Evolutionary conservation across 2,329 filamentous ascomycete genomes (phyloP), one percentile per base, ranked within the genome.

Genomic region (Hypoxylon sp.): DNA sequence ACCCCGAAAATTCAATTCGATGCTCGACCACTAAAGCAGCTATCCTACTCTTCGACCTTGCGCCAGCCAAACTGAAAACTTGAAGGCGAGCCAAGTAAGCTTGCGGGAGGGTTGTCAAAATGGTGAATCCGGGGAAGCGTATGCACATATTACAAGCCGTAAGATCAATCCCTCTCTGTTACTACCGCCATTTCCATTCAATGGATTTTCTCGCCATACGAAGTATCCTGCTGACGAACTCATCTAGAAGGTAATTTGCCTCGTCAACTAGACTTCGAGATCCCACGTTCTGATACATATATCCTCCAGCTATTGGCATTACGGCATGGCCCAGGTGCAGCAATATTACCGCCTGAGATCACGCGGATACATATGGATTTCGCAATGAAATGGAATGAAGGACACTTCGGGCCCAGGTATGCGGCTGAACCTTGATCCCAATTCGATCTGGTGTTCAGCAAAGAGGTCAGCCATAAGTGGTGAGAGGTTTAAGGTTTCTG

Each of bases 311-410:
- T 78, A 30, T 53, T 78, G 41, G 41, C 53, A 27, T 62, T 98
- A 79, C 89, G 91, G 77, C 84, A 91, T 77, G 96, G 95, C 63
- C 90, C 92, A 29, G 96, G 95, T 61, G 94, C 96, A 45, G 90
- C 92, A 19, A 83, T 93, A 70, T 84, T 99, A 23, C 93, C 95
- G 0, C 84, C 88, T 29, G 88, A 93, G 75, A 87, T 96, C 57
- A 89, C 90, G 47, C 85, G 88, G 76, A 90, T 96, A 82, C 88
- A 92, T 76, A 79, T 96, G 80, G 87, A 92, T 74, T 94, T 94
- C 77, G 88, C 89, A 52, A 75, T 77, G 48, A 85, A 81, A 70
- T 82, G 88, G 63, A 82, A 88, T 47, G 85, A 87, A 53, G 92
- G 91, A 47, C 90, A 95, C 78, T 85, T 89, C 77, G 92, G 92